These are phyloP conservation scores for Nadsonia commutata DNA, from an alignment of 1,139 yeast species.

Conservation along the genomic window DNA sequence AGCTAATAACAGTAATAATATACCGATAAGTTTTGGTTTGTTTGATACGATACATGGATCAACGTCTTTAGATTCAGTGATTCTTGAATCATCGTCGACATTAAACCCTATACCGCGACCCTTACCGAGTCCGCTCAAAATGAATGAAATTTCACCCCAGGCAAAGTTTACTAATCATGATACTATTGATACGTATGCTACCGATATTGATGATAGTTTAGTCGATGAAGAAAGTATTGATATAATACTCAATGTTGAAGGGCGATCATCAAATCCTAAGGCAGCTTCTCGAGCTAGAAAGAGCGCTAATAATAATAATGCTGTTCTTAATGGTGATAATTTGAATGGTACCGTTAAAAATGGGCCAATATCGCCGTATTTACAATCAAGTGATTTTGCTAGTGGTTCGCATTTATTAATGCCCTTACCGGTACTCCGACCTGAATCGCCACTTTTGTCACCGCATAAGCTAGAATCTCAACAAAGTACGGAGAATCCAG, in stretches of 20 bases:
- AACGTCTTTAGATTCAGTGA: no score
- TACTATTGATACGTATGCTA: no score
- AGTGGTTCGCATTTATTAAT: background rate
- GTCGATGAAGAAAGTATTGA: background rate
- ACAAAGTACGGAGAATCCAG: no score
- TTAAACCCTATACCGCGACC: background rate
- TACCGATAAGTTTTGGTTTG: no score
- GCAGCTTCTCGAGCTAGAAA: background rate
- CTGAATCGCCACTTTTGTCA: background rate
- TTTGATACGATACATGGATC: no score
- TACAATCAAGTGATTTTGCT: background rate
- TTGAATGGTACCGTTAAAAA: no score
- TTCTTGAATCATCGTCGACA: no score
- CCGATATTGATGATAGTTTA: no score
- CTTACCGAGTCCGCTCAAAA: background rate
- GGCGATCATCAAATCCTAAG: background rate
- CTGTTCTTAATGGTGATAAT: no score
- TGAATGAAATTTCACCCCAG: no score
- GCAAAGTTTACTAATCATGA: no score
- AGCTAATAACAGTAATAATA: no score
- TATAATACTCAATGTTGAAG: background rate
- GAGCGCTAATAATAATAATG: background rate
- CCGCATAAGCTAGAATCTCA: background rate
- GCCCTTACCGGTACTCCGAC: background rate
- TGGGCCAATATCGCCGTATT: background rate